Evolutionary conservation across 768 basidiomycete genomes (phyloP).

Genomic region (Pisolithus tinctorius): DNA sequence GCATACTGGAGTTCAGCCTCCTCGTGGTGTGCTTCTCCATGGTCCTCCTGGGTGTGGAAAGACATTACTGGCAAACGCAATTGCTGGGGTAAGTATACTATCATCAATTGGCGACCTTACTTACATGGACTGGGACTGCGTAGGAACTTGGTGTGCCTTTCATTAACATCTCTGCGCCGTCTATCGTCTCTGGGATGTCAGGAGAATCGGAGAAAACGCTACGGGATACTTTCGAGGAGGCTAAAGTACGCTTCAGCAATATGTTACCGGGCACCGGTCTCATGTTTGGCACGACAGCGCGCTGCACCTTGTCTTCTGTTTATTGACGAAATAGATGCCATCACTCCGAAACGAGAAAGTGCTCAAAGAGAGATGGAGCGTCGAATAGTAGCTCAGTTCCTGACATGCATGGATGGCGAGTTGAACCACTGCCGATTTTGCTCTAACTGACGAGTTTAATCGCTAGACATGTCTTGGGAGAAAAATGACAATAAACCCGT

Average conservation of each 20-base stretch:
- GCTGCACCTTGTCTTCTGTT: slow-evolving; percentile 91
- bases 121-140: neutral
- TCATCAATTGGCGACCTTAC: neutral
- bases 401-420: slow-evolving; percentile 98
- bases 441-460: neutral
- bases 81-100: slow-evolving; percentile 66
- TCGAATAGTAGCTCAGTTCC: slow-evolving; percentile 92
- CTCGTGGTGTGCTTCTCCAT: slow-evolving; percentile 86
- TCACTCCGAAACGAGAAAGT: slow-evolving; percentile 95
- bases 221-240: slow-evolving; percentile 94
- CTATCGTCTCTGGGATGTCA: slow-evolving; percentile 96
- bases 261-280: neutral
- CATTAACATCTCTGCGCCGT: slow-evolving; percentile 90
- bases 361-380: slow-evolving; percentile 98
- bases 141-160: slow-evolving; percentile 92
- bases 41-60: slow-evolving; percentile 98
- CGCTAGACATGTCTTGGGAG: slow-evolving; percentile 94
- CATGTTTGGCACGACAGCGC: slow-evolving; percentile 39
- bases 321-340: slow-evolving; percentile 97
- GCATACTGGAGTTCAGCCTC: slow-evolving; percentile 88
- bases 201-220: slow-evolving; percentile 97
- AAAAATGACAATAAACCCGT: slow-evolving; percentile 90
- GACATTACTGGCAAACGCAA: slow-evolving; percentile 88
- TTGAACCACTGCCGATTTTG: neutral
- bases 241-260: slow-evolving; percentile 53